Evolutionary conservation across 495 filamentous ascomycete species (phyloP).

Genomic region (Lasiosphaeris hirsuta): DNA sequence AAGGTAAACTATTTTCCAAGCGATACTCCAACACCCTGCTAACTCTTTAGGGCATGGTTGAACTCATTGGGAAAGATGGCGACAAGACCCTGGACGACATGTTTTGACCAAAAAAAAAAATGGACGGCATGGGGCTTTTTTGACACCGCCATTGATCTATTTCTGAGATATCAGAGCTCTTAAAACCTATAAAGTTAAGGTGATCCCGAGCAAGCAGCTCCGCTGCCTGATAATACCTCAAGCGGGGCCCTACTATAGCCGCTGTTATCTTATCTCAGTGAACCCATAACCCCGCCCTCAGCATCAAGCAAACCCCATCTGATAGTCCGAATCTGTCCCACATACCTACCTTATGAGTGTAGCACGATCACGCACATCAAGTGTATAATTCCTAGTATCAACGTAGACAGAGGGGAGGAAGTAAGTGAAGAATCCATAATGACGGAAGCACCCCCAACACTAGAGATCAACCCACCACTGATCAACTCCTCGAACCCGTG

Average conservation of each 20-base stretch:
- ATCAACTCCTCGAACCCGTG: slow-evolving; percentile 69
- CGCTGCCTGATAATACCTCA: slow-evolving; percentile 1
- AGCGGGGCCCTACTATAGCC: slow-evolving; percentile 7
- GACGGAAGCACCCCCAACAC: slow-evolving; percentile 22
- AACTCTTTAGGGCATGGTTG: slow-evolving; percentile 75
- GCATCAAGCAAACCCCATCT: too few species aligned
- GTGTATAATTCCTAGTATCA: neutral
- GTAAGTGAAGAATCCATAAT: neutral
- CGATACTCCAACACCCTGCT: neutral
- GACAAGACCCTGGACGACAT: slow-evolving; percentile 88
- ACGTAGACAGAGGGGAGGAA: neutral
- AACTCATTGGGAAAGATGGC: slow-evolving; percentile 88
- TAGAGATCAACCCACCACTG: slow-evolving; percentile 59
- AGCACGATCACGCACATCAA: neutral
- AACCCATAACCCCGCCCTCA: neutral
- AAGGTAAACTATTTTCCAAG: slow-evolving; percentile 53
- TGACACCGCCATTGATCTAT: too few species aligned
- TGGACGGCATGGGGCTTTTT: neutral
- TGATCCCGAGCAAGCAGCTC: slow-evolving; percentile 2
- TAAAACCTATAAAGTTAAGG: neutral
- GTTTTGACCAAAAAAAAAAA: slow-evolving; percentile 46
- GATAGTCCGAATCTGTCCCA: neutral
- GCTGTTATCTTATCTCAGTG: slow-evolving; percentile 23
- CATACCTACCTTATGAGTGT: neutral
- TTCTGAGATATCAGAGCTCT: too few species aligned